Base-by-base conservation (phyloP, 352 stramenopile genomes). In the Pseudoperonospora humuli region DNA sequence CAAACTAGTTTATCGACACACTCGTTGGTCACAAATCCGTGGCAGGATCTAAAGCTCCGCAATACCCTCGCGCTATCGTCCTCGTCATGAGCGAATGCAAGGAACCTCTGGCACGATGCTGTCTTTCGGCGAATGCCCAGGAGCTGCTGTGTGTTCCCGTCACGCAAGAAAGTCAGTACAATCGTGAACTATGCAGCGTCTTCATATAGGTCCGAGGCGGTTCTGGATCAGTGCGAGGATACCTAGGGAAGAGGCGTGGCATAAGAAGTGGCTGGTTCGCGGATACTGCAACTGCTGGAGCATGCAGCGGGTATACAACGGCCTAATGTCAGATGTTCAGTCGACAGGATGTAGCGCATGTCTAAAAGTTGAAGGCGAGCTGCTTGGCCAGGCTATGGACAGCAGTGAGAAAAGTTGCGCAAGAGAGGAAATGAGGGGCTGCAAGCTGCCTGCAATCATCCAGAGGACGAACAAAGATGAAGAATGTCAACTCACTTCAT, bases 221-320 rank as follows among this genome's bases (percentile, higher is more conserved):
- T 54, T 47, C 11, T 52, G 21, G 27, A 70, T 46, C 38, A 49
- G 14, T 45, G 45, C 18, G 38, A 60, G 17, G 45, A 40, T n/a
- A 33, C 24, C 18, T 40, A 62, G n/a, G 41, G 26, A 60, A 59
- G 4, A 56, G 23, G 5, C 46, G 51, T 9, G 46, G 47, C 42
- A 51, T 61, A 38, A 52, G 57, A 66, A 66, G 51, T 62, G 62
- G 51, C 57, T 62, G 35, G 38, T 51, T n/a, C 46, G 63, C 37
- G 52, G 52, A 23, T 52, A 67, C 5, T 32, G 34, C 13, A 46
- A 27, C 14, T 25, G 36, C 38, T 58, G 51, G 45, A 66, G 58
- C 5, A 15, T 13, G 18, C 41, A 41, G 33, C 39, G 58, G 25
- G 49, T 51, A 20, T 66, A 50, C 29, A 69, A 74, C 42, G 51